Conservation (phyloP, 2,329 filamentous ascomycete genomes). For the Beauveria rudraprayagi region DNA sequence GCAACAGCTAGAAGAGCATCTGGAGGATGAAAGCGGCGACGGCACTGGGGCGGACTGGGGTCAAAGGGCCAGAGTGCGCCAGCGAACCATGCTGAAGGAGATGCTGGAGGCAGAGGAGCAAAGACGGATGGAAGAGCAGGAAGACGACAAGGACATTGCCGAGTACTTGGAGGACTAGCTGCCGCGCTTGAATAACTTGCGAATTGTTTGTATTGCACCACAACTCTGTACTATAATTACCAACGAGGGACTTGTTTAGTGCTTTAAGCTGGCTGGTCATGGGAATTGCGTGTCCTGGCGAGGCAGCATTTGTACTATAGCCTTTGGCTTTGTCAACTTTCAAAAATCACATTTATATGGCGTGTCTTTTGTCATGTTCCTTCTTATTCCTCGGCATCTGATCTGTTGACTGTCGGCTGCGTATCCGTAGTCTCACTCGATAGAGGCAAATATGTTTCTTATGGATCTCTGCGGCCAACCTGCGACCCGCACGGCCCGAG, state of each 20-base stretch:
- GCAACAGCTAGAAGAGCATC: conserved; percentile 45
- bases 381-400: too few species aligned
- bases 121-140: conserved; percentile 49
- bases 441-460: too few species aligned
- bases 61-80: conserved; percentile 60
- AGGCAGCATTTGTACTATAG: not conserved
- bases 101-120: conserved; percentile 55
- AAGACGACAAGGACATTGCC: conserved; percentile 68
- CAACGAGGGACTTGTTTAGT: conserved; percentile 5
- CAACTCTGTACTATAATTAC: conserved; percentile 3
- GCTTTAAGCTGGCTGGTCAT: not conserved
- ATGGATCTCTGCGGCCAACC: not conserved
- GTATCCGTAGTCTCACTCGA: too few species aligned
- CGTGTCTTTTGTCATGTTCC: not conserved
- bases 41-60: conserved; percentile 55
- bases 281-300: not conserved
- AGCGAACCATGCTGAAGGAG: conserved; percentile 59
- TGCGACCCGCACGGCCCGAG: too few species aligned
- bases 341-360: not conserved
- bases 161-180: conserved; percentile 55
- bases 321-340: not conserved
- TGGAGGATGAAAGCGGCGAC: conserved; percentile 37
- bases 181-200: not conserved
- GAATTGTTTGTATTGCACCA: not conserved
- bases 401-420: too few species aligned